Evolutionary conservation across 805 yeast species (phyloP).

Genomic region (Maudiozyma saulgeensis): DNA sequence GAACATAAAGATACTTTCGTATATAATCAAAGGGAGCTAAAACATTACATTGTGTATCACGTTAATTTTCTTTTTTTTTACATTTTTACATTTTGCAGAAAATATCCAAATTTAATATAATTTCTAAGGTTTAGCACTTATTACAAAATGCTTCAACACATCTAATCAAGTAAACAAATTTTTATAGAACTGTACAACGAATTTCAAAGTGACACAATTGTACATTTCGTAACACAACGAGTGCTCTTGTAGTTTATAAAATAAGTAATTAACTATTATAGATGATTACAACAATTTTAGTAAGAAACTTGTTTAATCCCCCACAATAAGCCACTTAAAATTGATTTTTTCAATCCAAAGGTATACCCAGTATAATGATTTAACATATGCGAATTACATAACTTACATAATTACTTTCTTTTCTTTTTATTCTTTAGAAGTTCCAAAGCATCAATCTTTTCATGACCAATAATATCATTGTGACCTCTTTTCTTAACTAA

Average conservation of each 20-base stretch:
- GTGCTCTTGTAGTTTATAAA: too few species aligned
- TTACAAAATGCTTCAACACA: too few species aligned
- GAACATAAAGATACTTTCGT: too few species aligned
- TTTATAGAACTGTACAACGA: neutral
- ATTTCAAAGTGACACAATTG: neutral
- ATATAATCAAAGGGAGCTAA: neutral
- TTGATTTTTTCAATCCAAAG: too few species aligned
- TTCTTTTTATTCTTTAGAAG: constrained; percentile 36
- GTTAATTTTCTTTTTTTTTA: too few species aligned
- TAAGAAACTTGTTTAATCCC: too few species aligned
- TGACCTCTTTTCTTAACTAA: constrained; percentile 62
- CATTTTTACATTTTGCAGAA: neutral
- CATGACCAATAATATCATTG: constrained; percentile 59
- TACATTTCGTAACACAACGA: neutral
- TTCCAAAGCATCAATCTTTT: constrained; percentile 56
- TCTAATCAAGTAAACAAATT: neutral
- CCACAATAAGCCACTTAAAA: too few species aligned
- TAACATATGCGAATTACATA: neutral
- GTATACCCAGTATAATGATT: neutral
- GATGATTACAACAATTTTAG: too few species aligned
- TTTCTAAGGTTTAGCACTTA: neutral
- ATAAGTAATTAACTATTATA: too few species aligned
- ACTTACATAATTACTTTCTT: neutral
- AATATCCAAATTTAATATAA: too few species aligned
- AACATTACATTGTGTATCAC: neutral